Base-by-base conservation (phyloP, 257 asterid genomes). In the Asclepias syriaca region DNA sequence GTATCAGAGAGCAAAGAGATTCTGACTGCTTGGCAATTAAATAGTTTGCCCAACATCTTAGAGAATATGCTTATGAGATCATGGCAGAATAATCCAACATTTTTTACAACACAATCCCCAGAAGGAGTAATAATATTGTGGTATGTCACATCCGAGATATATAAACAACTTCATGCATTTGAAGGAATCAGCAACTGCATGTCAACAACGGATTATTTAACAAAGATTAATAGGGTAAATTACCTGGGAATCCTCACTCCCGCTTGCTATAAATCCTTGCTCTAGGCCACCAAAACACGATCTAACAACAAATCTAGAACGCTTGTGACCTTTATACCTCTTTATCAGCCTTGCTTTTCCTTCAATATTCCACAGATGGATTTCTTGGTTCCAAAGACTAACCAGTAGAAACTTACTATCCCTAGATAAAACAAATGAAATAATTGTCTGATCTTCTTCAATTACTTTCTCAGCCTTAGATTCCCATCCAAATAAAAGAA, bases 181-280 rank as follows among this genome's bases (percentile, higher is more conserved):
- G 9, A 32, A 49, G 19, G 10, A 63, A 37, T 63, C 24, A 34
- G 49, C 29, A 64, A 64, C 49, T 6, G 68, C 68, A 65, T n/a
- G 18, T 51, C 57, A 64, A 54, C 61, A 65, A 1, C 22, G 50
- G 54, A 65, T 69, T 27, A 48, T 49, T 32, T 21, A 56, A 74
- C 61, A 78, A 73, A 16, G 56, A 21, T 65, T 65, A 70, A 45
- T 72, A 58, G 66, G 65, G 65, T 19, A 8, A 18, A 29, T 45
- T 82, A 94, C 99, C 97, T 83, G 93, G 43, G 99, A 89, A 83
- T 94, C 95, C 84, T 94, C 99, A 22, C 99, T 94, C 66, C 99
- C 99, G 66, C 99, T 91, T 66, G 97, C 95, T 61, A 94, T 77
- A 68, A 94, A 94, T 65, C 92, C 86, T 80, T 91, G 93, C 18